Evolutionary conservation across 176 grass and related monocot species (phyloP).

Genomic region (Eragrostis nindensis): DNA sequence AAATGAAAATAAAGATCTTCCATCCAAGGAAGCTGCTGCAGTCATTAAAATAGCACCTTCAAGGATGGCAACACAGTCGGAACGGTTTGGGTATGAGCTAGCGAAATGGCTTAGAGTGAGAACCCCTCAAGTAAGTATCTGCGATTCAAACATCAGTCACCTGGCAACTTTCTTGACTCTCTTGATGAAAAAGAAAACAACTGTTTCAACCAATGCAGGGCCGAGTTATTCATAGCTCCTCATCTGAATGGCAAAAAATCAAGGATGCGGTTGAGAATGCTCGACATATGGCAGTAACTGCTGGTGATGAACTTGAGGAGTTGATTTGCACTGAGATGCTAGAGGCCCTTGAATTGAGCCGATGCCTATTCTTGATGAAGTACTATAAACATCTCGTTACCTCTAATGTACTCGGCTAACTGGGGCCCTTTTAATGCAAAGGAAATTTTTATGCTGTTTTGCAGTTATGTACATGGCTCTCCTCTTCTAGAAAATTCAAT

Average conservation of each 20-base stretch:
- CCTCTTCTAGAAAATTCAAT: constrained; percentile 68
- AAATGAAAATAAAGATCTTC: constrained; percentile 38
- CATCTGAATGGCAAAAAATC: constrained; percentile 83
- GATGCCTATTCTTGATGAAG: constrained; percentile 96
- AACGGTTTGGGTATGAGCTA: constrained; percentile 90
- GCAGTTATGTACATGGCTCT: constrained; percentile 93
- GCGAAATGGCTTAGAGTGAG: constrained; percentile 90
- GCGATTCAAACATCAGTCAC: constrained; percentile 22
- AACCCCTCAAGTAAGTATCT: constrained; percentile 79
- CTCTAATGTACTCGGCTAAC: constrained; percentile 28
- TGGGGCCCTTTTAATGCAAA: constrained; percentile 24
- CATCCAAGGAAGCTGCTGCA: constrained; percentile 65
- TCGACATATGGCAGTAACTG: constrained; percentile 43
- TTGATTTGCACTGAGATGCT: constrained; percentile 80
- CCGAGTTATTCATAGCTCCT: constrained; percentile 84
- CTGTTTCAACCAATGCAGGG: constrained; percentile 55
- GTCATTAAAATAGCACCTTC: constrained; percentile 97
- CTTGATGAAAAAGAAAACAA: not conserved
- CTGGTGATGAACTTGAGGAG: constrained; percentile 69
- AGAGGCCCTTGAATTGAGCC: constrained; percentile 86
- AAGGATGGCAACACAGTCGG: constrained; percentile 97
- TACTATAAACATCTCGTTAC: constrained; percentile 43
- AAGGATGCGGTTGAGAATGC: constrained; percentile 89
- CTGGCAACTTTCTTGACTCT: constrained; percentile 25
- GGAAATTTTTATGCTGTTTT: constrained; percentile 41